Percentiles rank a stretch among this genome's conserved stretches.
These are phyloP conservation scores for Lasiosphaeriaceae sp. DNA, from an alignment of 495 filamentous ascomycete genomes.

Conservation along the genomic window DNA sequence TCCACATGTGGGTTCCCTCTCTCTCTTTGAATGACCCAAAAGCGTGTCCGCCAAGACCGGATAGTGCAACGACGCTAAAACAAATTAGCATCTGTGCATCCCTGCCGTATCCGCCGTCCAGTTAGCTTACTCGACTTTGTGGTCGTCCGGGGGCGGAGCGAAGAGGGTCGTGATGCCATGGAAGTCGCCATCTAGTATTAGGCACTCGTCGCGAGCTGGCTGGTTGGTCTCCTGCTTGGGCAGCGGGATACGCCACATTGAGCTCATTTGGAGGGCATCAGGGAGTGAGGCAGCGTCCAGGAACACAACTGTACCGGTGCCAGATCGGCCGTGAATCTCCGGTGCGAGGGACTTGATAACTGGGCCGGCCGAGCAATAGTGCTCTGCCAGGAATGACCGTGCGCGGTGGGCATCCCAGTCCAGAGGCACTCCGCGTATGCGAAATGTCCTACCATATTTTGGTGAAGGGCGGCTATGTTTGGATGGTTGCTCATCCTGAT, in stretches of 20 bases:
- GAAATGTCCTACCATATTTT: constrained; percentile 2
- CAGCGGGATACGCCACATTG: background rate
- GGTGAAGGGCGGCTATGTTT: background rate
- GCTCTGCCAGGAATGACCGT: constrained; percentile 6
- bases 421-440: constrained; percentile 5
- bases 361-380: constrained; percentile 1
- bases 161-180: constrained; percentile 9
- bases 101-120: background rate
- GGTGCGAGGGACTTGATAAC: background rate
- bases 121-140: constrained; percentile 9
- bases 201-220: constrained; percentile 1
- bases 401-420: background rate
- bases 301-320: background rate
- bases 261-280: background rate
- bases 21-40: constrained; percentile 16
- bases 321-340: background rate
- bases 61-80: constrained; percentile 11
- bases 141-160: constrained; percentile 3
- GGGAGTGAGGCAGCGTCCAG: background rate
- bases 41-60: constrained; percentile 16
- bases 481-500: constrained; percentile 1
- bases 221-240: background rate
- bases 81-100: background rate
- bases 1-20: constrained; percentile 14
- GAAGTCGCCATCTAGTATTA: constrained; percentile 4